Conservation (phyloP, 225 moss, liverwort and hornwort genomes). For the Asterella californica region DNA sequence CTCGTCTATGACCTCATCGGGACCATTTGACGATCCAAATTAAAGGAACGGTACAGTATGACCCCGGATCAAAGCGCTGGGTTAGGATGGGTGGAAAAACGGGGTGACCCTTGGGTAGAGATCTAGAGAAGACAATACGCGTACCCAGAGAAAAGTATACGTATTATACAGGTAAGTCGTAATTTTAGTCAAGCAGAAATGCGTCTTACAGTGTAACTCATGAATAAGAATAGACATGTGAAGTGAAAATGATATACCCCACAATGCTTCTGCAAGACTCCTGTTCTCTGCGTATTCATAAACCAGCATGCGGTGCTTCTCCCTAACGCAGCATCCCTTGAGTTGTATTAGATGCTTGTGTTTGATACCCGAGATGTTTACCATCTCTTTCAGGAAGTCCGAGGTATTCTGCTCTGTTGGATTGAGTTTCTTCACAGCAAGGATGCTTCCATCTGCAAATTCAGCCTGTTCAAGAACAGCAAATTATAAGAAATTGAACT, state of each 20-base stretch:
- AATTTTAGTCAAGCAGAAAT: no score
- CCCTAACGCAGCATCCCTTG: conserved; percentile 34
- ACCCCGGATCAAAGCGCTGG: no score
- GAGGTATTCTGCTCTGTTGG: not conserved
- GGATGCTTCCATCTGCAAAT: conserved; percentile 9
- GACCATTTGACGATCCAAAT: no score
- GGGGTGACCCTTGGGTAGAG: no score
- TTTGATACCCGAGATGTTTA: conserved; percentile 33
- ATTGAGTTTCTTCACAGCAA: conserved; percentile 33
- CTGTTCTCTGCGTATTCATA: conserved; percentile 25
- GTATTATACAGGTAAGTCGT: no score
- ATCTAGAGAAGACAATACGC: no score
- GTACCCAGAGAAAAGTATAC: no score
- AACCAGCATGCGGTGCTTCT: conserved; percentile 30
- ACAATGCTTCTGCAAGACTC: conserved; percentile 24
- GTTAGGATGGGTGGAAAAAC: no score
- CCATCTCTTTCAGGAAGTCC: conserved; percentile 39
- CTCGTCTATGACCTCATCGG: no score
- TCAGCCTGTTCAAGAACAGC: conserved; percentile 19
- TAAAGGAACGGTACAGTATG: no score
- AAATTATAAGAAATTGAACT: no score
- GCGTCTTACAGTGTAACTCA: not conserved
- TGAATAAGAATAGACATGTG: not conserved
- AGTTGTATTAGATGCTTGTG: conserved; percentile 35
- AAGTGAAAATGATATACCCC: conserved; percentile 14